Percentiles rank a stretch among this genome's conserved stretches.
These are phyloP conservation scores for Crithidia brevicula DNA, from an alignment of 208 protist genomes.

Conservation along the genomic window DNA sequence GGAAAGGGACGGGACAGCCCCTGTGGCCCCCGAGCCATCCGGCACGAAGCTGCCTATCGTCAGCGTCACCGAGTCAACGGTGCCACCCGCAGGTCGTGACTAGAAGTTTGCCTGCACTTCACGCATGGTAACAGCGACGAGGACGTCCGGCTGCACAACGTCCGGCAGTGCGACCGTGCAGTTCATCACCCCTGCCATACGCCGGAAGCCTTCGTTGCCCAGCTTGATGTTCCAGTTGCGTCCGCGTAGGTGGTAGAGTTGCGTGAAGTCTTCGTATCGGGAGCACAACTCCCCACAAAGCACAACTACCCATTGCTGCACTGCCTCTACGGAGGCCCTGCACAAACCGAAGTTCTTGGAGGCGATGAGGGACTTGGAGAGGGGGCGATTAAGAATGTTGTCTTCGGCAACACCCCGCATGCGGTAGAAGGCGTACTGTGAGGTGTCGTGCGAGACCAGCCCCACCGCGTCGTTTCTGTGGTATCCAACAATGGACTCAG, in stretches of 20 bases:
- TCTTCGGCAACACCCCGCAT: slow-evolving; percentile 52
- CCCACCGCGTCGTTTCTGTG: slow-evolving; percentile 40
- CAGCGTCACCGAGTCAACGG: slow-evolving; percentile 33
- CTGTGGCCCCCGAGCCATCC: not conserved
- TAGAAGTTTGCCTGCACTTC: slow-evolving; percentile 12
- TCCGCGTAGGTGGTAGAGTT: slow-evolving; percentile 34
- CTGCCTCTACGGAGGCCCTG: slow-evolving; percentile 27
- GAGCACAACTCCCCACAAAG: slow-evolving; percentile 60
- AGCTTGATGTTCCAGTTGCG: slow-evolving; percentile 65
- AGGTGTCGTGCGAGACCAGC: not conserved
- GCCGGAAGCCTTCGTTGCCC: slow-evolving; percentile 45
- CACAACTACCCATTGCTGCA: slow-evolving; percentile 65
- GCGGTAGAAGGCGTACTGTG: slow-evolving; percentile 43
- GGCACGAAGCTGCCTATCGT: slow-evolving; percentile 38
- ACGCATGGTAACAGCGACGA: slow-evolving; percentile 24
- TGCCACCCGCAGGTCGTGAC: not conserved
- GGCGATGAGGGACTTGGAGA: slow-evolving; percentile 65
- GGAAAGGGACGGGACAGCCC: not conserved
- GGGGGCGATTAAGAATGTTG: slow-evolving; percentile 40
- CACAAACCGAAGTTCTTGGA: slow-evolving; percentile 61
- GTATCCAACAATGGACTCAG: slow-evolving; percentile 21
- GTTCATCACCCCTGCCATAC: slow-evolving; percentile 38
- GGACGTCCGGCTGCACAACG: slow-evolving; percentile 35
- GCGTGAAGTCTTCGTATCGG: slow-evolving; percentile 56
- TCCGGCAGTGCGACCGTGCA: slow-evolving; percentile 50